These are phyloP conservation scores for Stylosanthes scabra DNA, from an alignment of 331 rosid species.

Conservation along the genomic window DNA sequence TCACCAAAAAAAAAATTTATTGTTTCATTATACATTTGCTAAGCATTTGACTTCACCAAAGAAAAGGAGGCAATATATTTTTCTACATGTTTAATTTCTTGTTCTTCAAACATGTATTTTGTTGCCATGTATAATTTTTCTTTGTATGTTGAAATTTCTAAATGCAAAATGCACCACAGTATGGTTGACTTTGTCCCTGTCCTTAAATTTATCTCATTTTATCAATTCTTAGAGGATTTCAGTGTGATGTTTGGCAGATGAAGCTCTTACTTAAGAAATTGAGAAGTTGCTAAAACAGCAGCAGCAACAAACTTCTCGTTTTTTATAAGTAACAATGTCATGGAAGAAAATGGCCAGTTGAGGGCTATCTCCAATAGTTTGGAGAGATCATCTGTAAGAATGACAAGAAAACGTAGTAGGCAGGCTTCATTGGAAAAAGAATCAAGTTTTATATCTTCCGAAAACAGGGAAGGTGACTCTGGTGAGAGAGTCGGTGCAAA, in stretches of 20 bases:
- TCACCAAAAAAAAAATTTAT: too few species aligned
- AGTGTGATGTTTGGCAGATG: constrained; percentile 58
- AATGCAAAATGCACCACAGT: constrained; percentile 7
- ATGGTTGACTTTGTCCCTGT: background rate
- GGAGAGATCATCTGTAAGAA: constrained; percentile 40
- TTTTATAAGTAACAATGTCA: constrained; percentile 39
- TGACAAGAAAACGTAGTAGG: constrained; percentile 60
- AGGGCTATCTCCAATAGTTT: constrained; percentile 25
- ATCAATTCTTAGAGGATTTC: constrained; percentile 31
- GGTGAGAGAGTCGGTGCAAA: constrained; percentile 46
- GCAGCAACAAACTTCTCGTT: constrained; percentile 46
- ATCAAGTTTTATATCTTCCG: constrained; percentile 38
- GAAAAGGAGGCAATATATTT: constrained; percentile 1
- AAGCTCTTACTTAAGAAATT: constrained; percentile 68
- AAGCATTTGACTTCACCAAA: background rate
- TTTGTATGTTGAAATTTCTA: constrained; percentile 17
- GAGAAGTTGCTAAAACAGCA: constrained; percentile 58
- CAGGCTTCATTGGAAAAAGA: constrained; percentile 45
- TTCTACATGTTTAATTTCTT: too few species aligned
- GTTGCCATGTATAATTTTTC: constrained; percentile 18
- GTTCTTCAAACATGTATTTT: constrained; percentile 2
- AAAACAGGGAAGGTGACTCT: constrained; percentile 42
- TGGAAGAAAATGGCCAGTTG: constrained; percentile 38
- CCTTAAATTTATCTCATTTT: constrained; percentile 18
- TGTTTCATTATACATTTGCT: background rate